Conservation (phyloP, 73 alveolate genomes). For the Tetrahymena thermophila region DNA sequence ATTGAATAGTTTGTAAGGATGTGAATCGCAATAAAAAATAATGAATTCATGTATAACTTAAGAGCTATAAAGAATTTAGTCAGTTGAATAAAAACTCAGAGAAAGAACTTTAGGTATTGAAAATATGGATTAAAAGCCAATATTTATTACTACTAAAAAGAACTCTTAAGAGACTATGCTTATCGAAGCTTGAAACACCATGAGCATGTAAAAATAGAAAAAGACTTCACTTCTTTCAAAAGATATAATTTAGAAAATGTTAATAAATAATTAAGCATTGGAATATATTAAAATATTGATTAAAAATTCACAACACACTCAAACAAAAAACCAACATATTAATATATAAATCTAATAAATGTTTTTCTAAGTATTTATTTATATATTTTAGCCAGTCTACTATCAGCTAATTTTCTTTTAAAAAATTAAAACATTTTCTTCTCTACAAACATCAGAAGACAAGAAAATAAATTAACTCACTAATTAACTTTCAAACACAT, state of each 20-base stretch:
- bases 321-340: neutral
- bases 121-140: neutral
- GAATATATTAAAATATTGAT: neutral
- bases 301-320: neutral
- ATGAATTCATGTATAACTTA: constrained; percentile 23
- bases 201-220: neutral
- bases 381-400: neutral
- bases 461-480: too few species aligned
- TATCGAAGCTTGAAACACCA: neutral
- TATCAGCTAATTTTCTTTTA: neutral
- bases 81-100: constrained; percentile 37
- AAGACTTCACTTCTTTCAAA: neutral
- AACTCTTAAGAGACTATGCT: neutral
- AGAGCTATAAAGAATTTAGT: constrained; percentile 22
- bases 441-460: neutral
- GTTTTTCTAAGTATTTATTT: neutral
- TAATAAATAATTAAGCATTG: too few species aligned
- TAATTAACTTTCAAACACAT: too few species aligned
- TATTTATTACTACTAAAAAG: neutral
- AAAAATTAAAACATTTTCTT: neutral
- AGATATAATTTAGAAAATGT: neutral
- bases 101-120: constrained; percentile 29
- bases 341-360: neutral
- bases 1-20: constrained; percentile 32
- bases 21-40: constrained; percentile 23